Evolutionary conservation across 352 stramenopile species (phyloP), one percentile per base, ranked within the genome.

Genomic region (Phytophthora melonis): DNA sequence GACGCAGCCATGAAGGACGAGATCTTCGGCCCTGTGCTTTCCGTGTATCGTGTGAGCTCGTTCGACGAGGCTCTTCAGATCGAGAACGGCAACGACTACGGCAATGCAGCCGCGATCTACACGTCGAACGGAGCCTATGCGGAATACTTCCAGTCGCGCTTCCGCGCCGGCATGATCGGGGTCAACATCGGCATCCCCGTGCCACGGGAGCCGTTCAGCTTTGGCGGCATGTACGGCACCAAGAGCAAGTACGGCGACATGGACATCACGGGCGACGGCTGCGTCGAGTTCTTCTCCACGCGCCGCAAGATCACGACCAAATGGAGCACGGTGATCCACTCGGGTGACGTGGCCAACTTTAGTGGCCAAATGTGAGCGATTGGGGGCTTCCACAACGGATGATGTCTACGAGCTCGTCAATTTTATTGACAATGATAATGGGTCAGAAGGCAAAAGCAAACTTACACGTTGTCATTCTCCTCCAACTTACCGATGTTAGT

Each of bases 21-120:
- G 75, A 97, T 99, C 41, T 99, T 99, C 85, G 98, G 98, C 3
- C 98, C 98, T 11, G 97, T 99, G n/a, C 77, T 99, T 8, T 98
- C 90, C 25, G 87, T 99, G 0, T 79, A 92, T 55, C 68, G 82
- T 11, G 91, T 97, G 2, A 65, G 65, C 1, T 91, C 92, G 18
- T 98, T 97, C 69, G 93, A 99, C 7, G 95, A 99, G 58, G 98
- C 98, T 5, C 80, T 99, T 45, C 82, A 78, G 45, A 98, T 99
- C 72, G 97, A 99, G 74, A 99, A 99, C 82, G 81, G 68, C 11
- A 99, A 98, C 82, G 95, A 97, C 30, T 99, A 98, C 84, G 97
- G 98, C 14, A 99, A 99, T 79, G 98, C 97, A 3, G 97, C 97
- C 6, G 98, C 91, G 54, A 90, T 99, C 50, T 99, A 99, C 78